phyloP scores from a whole-genome alignment of 1,139 yeast genomes.

The Suhomyces anneliseae region DNA sequence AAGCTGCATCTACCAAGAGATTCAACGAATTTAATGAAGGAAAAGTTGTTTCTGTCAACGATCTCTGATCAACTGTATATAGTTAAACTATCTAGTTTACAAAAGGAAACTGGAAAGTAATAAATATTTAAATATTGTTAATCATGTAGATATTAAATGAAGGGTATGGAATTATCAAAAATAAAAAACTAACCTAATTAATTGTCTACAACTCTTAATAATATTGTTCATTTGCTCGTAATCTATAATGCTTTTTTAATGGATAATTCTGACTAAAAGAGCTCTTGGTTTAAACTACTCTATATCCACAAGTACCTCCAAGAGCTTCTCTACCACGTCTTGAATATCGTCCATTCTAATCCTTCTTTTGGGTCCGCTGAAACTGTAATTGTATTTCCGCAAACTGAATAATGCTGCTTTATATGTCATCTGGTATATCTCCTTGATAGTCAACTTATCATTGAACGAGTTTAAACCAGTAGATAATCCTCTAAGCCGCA shows the following conservation, averaged over 20 bases:
- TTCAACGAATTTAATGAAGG: conserved; percentile 19
- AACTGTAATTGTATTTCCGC: conserved; percentile 36
- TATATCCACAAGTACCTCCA: conserved; percentile 38
- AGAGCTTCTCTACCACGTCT: conserved; percentile 37
- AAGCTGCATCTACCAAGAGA: conserved; percentile 30
- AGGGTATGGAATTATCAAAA: too few species aligned
- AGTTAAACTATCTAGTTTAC: neutral
- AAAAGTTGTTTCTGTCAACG: conserved; percentile 10
- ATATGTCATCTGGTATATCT: conserved; percentile 45
- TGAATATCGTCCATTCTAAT: conserved; percentile 31
- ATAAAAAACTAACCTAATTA: too few species aligned
- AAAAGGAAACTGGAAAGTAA: too few species aligned
- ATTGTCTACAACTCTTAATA: too few species aligned
- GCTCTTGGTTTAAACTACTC: neutral
- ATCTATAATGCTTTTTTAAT: too few species aligned
- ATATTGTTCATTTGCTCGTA: too few species aligned
- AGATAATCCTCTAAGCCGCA: conserved; percentile 43
- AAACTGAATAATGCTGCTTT: conserved; percentile 42
- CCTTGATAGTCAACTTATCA: conserved; percentile 39
- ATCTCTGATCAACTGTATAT: conserved; percentile 8
- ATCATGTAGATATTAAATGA: too few species aligned
- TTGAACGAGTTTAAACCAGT: conserved; percentile 26
- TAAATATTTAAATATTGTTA: too few species aligned
- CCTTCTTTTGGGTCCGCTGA: conserved; percentile 12
- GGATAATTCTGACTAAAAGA: too few species aligned